Base-by-base conservation (phyloP, 495 filamentous ascomycete species). In the Xylaria intraflava region DNA sequence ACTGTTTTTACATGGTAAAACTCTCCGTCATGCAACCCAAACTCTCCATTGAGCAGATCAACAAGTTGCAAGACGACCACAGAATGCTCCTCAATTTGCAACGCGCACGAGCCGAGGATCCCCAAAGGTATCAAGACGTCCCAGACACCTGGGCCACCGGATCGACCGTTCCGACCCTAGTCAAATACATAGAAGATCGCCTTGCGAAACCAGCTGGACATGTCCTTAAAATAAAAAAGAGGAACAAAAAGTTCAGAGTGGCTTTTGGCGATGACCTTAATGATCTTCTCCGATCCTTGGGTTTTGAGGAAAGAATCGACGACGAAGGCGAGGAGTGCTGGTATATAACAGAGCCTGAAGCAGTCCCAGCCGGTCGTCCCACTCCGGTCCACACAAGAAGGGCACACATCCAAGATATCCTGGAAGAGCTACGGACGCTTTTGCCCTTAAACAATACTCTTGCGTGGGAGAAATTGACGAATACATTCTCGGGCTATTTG, bases 191-290 rank as follows among this genome's bases (percentile, higher is more conserved):
- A 6, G 44, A 55, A 14, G 52, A 55, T 33, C 52, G 52, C 10
- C 38, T 55, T 10, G 9, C 33, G 23, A 49, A 48, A 17, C 52
- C 44, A 24, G n/a, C 2, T 12, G 36, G 24, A 0, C 24, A 55
- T 11, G 27, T 55, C 6, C 71, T 73, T 31, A 82, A 80, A 62
- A 87, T 92, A 49, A 78, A 81, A 3, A 74, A 77, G 12, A 68
- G 78, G 7, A 91, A 91, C 68, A 90, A 88, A 65, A 78, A 77
- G 14, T 94, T 89, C 59, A 71, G 80, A 46, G 72, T 83, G 12
- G 78, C 82, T 36, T 86, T 91, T 64, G 86, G 88, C 12, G 69
- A 67, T 22, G 74, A 80, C 16, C 88, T 87, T 62, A 71, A 80
- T 51, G 69, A 78, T 29, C 60, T 91, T 30, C 72, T 91, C 31